These are phyloP conservation scores for Nevesoporus exiguus DNA, from an alignment of 768 basidiomycete species.

Conservation along the genomic window DNA sequence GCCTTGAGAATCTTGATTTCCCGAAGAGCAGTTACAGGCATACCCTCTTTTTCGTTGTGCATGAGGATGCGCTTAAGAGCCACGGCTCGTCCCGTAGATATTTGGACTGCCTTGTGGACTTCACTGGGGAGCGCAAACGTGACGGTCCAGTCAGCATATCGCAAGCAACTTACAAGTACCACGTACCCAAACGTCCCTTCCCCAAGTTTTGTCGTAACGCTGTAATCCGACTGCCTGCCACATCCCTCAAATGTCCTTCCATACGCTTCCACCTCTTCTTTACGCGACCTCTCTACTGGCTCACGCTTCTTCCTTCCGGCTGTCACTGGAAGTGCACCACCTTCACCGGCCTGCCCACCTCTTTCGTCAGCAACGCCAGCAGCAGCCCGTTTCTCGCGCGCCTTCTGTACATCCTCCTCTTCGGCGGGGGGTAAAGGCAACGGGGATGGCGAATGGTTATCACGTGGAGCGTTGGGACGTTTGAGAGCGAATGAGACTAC, in stretches of 20 bases:
- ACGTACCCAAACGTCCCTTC: conserved; percentile 96
- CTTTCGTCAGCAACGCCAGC: conserved; percentile 7
- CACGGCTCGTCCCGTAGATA: conserved; percentile 55
- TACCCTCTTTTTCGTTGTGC: conserved; percentile 96
- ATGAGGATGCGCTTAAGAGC: conserved; percentile 94
- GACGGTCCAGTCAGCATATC: conserved; percentile 8
- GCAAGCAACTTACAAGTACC: neutral
- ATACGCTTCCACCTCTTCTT: conserved; percentile 67
- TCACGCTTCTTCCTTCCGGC: conserved; percentile 37
- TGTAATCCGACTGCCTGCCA: conserved; percentile 72
- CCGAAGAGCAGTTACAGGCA: conserved; percentile 93
- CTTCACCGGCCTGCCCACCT: conserved; percentile 2
- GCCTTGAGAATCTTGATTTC: conserved; percentile 97
- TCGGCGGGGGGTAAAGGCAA: conserved; percentile 32
- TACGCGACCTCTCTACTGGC: conserved; percentile 48
- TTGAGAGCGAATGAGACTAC: conserved; percentile 42
- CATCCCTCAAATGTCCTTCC: conserved; percentile 66
- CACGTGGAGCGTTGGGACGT: conserved; percentile 46
- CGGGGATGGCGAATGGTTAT: conserved; percentile 44
- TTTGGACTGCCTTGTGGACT: conserved; percentile 84
- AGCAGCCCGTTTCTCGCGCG: conserved; percentile 24
- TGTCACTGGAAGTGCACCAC: neutral
- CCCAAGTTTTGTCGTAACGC: conserved; percentile 81
- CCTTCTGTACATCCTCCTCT: conserved; percentile 25
- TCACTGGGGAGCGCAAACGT: conserved; percentile 48